Conservation (phyloP, 2,329 filamentous ascomycete species). For the Thielaviopsis ethacetica region DNA sequence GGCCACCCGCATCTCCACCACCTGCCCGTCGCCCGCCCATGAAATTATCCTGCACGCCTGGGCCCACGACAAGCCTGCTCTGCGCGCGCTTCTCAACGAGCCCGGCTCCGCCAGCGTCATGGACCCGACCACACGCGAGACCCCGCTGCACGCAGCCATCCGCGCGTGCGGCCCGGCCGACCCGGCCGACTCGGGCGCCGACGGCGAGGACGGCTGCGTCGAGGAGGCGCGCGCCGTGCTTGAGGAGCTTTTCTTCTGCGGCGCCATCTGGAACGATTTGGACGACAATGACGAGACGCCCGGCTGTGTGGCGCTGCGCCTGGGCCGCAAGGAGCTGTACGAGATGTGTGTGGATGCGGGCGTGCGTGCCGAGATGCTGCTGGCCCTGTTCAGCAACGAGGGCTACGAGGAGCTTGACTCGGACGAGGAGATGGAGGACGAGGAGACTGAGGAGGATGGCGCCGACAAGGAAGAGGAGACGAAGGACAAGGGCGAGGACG, state of each 20-base stretch:
- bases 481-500: conserved; percentile 13
- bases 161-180: conserved; percentile 45
- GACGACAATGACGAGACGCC: conserved; percentile 79
- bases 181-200: conserved; percentile 15
- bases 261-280: conserved; percentile 95
- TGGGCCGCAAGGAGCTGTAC: conserved; percentile 59
- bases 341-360: conserved; percentile 76
- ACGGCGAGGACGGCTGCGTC: conserved; percentile 26
- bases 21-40: conserved; percentile 33
- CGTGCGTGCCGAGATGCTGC: conserved; percentile 73
- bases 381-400: conserved; percentile 51
- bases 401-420: conserved; percentile 60
- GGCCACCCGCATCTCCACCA: conserved; percentile 33
- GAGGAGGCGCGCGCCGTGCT: conserved; percentile 52
- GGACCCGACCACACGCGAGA: conserved; percentile 71
- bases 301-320: conserved; percentile 60
- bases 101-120: conserved; percentile 56
- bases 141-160: conserved; percentile 79
- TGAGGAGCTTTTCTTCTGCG: conserved; percentile 63
- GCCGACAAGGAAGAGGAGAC: conserved; percentile 24
- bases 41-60: conserved; percentile 38
- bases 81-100: conserved; percentile 52
- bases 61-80: conserved; percentile 43
- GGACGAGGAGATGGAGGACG: conserved; percentile 31
- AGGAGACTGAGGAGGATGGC: conserved; percentile 21